These are phyloP conservation scores for Plasmopara muralis DNA, from an alignment of 352 stramenopile genomes.

Conservation along the genomic window DNA sequence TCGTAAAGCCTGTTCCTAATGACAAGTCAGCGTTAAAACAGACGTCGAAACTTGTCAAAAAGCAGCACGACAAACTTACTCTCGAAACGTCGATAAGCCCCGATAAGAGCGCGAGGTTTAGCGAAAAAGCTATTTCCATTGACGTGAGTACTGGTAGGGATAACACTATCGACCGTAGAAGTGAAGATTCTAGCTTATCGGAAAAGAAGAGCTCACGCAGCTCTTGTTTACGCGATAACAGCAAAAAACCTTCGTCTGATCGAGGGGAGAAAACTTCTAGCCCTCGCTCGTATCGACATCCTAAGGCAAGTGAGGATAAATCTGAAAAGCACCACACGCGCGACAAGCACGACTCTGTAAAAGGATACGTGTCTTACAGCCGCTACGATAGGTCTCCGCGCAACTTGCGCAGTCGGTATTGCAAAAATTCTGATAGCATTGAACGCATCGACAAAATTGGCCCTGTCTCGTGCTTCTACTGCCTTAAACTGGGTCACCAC, in stretches of 20 bases:
- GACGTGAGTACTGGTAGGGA: constrained; percentile 7
- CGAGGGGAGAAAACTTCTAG: constrained; percentile 4
- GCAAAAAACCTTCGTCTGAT: constrained; percentile 8
- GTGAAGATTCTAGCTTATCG: constrained; percentile 6
- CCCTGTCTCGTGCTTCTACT: constrained; percentile 34
- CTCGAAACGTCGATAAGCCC: constrained; percentile 4
- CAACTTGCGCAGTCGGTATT: constrained; percentile 14
- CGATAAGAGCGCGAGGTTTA: background rate
- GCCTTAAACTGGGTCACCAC: constrained; percentile 33
- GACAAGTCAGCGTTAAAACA: constrained; percentile 1
- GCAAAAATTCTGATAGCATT: constrained; percentile 14
- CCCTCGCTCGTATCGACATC: constrained; percentile 7
- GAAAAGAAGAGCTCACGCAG: constrained; percentile 1
- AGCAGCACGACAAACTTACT: constrained; percentile 8
- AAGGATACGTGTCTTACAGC: constrained; percentile 5
- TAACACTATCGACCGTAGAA: constrained; percentile 19
- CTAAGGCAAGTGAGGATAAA: constrained; percentile 3
- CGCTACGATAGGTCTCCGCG: constrained; percentile 12
- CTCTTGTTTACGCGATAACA: background rate
- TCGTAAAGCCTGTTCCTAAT: background rate
- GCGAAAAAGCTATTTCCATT: constrained; percentile 8
- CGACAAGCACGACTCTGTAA: constrained; percentile 14
- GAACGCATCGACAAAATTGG: constrained; percentile 15
- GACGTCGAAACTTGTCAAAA: constrained; percentile 5
- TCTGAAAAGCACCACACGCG: constrained; percentile 5